Percentiles rank a stretch among this genome's conserved stretches.
phyloP scores from a whole-genome alignment of 805 yeast species.

The Isabelozyma gotoi region DNA sequence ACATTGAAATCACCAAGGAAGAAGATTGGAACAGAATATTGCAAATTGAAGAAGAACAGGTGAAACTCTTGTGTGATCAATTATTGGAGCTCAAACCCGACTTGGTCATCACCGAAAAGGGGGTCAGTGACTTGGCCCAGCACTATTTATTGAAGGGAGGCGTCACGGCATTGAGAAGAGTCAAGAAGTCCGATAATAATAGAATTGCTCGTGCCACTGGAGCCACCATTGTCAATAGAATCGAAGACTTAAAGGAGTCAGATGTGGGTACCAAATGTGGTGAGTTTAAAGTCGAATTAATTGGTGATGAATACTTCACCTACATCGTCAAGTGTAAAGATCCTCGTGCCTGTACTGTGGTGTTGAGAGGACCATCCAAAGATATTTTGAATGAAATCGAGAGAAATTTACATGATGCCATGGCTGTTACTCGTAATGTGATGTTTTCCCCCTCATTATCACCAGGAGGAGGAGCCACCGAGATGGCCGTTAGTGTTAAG shows the following conservation, averaged over 20 bases:
- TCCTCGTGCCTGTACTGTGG: conserved; percentile 91
- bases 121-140: conserved; percentile 96
- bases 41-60: conserved; percentile 98
- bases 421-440: conserved; percentile 96
- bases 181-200: conserved; percentile 91
- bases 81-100: conserved; percentile 86
- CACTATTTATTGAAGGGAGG: conserved; percentile 93
- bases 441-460: conserved; percentile 90
- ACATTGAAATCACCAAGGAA: conserved; percentile 94
- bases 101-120: conserved; percentile 95
- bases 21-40: conserved; percentile 94
- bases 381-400: conserved; percentile 96
- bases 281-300: conserved; percentile 85
- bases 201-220: conserved; percentile 97
- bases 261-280: conserved; percentile 92
- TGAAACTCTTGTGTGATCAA: conserved; percentile 80
- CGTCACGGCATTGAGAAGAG: conserved; percentile 89
- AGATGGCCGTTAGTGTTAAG: conserved; percentile 93
- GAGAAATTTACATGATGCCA: conserved; percentile 95
- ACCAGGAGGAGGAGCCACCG: conserved; percentile 99
- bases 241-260: conserved; percentile 87
- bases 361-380: conserved; percentile 94
- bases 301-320: conserved; percentile 97
- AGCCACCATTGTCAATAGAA: conserved; percentile 93
- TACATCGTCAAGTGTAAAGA: conserved; percentile 75